phyloP scores from a whole-genome alignment of 371 early-diverging fungal species.

The Mortierella sp. region DNA sequence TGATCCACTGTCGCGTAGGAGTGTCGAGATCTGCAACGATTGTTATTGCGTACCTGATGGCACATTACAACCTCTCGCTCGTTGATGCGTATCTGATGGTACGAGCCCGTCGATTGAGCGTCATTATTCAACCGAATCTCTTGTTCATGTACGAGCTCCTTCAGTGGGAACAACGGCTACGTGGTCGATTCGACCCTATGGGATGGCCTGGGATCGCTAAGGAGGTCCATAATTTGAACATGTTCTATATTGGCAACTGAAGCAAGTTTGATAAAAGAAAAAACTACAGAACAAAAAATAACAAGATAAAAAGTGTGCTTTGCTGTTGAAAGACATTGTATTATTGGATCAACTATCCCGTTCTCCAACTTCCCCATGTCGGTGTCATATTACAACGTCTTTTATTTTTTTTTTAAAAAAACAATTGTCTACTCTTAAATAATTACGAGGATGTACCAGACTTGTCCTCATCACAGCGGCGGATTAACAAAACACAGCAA shows the following conservation, averaged over 20 bases:
- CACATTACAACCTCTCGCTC: conserved; percentile 60
- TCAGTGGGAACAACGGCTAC: conserved; percentile 65
- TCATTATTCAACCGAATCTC: conserved; percentile 78
- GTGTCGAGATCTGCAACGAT: conserved; percentile 76
- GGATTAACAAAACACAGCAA: too few relatives aligned
- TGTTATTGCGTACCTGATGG: conserved; percentile 75
- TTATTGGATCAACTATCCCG: too few relatives aligned
- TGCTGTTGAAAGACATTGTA: too few relatives aligned
- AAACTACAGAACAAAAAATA: too few relatives aligned
- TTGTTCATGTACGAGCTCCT: conserved; percentile 76
- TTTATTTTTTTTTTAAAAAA: too few relatives aligned
- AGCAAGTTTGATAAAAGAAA: too few relatives aligned
- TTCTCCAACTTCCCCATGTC: too few relatives aligned
- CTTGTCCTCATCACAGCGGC: too few relatives aligned
- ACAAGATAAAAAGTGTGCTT: too few relatives aligned
- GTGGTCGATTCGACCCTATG: conserved; percentile 44
- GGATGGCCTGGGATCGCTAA: conserved; percentile 52
- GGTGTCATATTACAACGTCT: too few relatives aligned
- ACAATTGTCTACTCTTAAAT: too few relatives aligned
- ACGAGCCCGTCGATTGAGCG: conserved; percentile 72
- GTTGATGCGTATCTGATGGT: conserved; percentile 72
- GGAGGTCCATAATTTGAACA: conserved; percentile 48
- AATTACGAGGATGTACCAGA: too few relatives aligned
- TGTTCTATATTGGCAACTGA: conserved; percentile 49
- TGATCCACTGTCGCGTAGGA: conserved; percentile 77